Percentiles rank a stretch among this genome's conserved stretches.
Evolutionary conservation across 345 rosid genomes (phyloP).

Genomic region (Barbarea vulgaris): DNA sequence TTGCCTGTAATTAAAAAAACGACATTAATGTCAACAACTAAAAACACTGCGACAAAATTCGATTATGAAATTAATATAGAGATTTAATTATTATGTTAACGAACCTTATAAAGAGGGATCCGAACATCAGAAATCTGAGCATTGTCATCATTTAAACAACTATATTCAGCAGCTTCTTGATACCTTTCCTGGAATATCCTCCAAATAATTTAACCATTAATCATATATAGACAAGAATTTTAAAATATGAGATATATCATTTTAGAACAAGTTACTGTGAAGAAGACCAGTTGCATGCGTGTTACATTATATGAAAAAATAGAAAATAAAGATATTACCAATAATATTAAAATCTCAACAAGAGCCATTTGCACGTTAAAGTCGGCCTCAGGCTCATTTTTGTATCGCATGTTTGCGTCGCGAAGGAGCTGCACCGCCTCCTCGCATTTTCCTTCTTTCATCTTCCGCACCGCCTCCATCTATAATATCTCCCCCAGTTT

Average conservation of each 20-base stretch:
- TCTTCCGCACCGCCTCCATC: conserved; percentile 56
- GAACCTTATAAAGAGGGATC: conserved; percentile 43
- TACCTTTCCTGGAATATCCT: conserved; percentile 38
- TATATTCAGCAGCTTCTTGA: conserved; percentile 42
- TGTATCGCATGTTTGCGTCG: conserved; percentile 38
- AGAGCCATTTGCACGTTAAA: conserved; percentile 59
- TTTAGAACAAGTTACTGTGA: neutral
- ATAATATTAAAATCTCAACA: conserved; percentile 60
- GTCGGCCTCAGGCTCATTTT: conserved; percentile 52
- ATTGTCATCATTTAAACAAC: conserved; percentile 40
- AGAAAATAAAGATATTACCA: conserved; percentile 36
- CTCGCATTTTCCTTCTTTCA: conserved; percentile 55
- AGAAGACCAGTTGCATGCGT: neutral
- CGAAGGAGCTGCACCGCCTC: conserved; percentile 46
- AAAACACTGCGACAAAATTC: too few relatives aligned
- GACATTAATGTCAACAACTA: neutral
- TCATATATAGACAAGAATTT: neutral
- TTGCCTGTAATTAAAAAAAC: conserved; percentile 33
- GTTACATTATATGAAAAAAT: neutral
- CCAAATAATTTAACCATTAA: conserved; percentile 1
- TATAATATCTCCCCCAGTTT: conserved; percentile 24
- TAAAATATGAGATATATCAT: neutral
- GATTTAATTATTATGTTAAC: neutral
- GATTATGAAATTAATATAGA: too few relatives aligned
- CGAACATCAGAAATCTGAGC: conserved; percentile 41